Conservation (phyloP, 177 flowering plant species). For the Vitis hybrid region DNA sequence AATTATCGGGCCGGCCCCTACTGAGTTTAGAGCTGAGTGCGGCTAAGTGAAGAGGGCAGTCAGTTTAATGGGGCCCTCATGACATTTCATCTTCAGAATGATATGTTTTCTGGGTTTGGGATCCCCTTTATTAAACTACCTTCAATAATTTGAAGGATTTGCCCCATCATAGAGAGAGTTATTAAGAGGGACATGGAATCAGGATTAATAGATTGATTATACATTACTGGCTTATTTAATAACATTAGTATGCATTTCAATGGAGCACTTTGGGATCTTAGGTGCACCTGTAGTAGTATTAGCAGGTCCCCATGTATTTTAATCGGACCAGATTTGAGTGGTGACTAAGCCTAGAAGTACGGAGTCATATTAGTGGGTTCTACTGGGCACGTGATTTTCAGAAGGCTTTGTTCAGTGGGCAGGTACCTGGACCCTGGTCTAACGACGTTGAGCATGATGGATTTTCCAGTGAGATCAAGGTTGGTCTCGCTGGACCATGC, state of each 20-base stretch:
- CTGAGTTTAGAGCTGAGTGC: neutral
- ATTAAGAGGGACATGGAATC: too few species aligned
- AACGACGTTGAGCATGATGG: neutral
- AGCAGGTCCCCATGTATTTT: too few species aligned
- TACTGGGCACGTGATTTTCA: slow-evolving; percentile 16
- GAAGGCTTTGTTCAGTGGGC: slow-evolving; percentile 1
- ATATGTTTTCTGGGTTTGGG: neutral
- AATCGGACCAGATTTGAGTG: too few species aligned
- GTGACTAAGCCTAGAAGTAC: too few species aligned
- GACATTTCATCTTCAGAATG: neutral
- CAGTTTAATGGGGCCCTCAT: slow-evolving; percentile 1
- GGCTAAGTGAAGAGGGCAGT: slow-evolving; percentile 2
- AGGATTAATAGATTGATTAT: too few species aligned
- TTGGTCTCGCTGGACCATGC: too few species aligned
- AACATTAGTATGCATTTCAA: too few species aligned
- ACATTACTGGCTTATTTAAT: too few species aligned
- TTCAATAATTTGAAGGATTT: neutral
- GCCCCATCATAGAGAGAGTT: too few species aligned
- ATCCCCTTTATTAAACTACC: neutral
- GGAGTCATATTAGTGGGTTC: slow-evolving; percentile 13
- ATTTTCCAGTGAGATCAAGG: too few species aligned
- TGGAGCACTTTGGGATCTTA: too few species aligned
- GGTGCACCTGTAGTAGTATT: too few species aligned
- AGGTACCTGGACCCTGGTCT: neutral
- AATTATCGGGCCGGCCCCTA: slow-evolving; percentile 6